These are phyloP conservation scores for Elsinoe batatas DNA, from an alignment of 2,329 filamentous ascomycete species.

Conservation along the genomic window DNA sequence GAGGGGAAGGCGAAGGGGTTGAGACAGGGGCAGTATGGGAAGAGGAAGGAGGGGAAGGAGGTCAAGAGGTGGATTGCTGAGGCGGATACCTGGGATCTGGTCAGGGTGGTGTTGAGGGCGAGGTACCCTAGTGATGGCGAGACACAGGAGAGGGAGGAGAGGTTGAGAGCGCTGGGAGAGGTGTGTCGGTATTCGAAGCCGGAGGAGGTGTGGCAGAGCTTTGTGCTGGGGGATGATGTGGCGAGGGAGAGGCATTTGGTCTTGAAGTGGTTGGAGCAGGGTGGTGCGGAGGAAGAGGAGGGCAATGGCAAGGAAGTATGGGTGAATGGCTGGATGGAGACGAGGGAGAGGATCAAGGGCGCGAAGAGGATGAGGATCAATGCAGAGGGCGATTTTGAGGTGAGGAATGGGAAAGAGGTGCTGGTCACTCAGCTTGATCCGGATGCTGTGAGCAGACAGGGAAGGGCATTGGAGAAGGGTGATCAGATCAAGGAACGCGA, in stretches of 20 bases:
- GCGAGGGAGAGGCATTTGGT: constrained; percentile 72
- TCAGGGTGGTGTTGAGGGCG: constrained; percentile 59
- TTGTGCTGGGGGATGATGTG: constrained; percentile 60
- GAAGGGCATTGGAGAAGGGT: constrained; percentile 63
- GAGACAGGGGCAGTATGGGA: constrained; percentile 24
- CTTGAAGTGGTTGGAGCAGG: constrained; percentile 76
- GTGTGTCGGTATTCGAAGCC: constrained; percentile 47
- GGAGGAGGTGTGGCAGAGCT: constrained; percentile 59
- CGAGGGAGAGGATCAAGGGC: constrained; percentile 78
- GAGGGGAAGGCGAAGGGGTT: constrained; percentile 18
- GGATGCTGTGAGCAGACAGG: constrained; percentile 75
- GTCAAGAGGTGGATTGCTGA: constrained; percentile 67
- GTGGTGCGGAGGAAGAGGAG: constrained; percentile 58
- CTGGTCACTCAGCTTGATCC: constrained; percentile 85
- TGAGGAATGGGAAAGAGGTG: constrained; percentile 46
- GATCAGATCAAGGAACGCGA: constrained; percentile 84
- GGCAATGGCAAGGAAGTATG: constrained; percentile 61
- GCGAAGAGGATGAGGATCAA: constrained; percentile 65
- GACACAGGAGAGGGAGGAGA: constrained; percentile 26
- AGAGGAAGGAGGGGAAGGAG: constrained; percentile 28
- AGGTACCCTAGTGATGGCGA: constrained; percentile 41
- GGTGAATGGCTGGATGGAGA: constrained; percentile 85
- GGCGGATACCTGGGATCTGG: constrained; percentile 80
- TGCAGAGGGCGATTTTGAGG: constrained; percentile 45
- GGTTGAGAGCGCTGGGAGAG: constrained; percentile 25